Percentiles rank a stretch among this genome's conserved stretches.
Conservation (phyloP, 768 basidiomycete species). For the Coprinellus micaceus region DNA sequence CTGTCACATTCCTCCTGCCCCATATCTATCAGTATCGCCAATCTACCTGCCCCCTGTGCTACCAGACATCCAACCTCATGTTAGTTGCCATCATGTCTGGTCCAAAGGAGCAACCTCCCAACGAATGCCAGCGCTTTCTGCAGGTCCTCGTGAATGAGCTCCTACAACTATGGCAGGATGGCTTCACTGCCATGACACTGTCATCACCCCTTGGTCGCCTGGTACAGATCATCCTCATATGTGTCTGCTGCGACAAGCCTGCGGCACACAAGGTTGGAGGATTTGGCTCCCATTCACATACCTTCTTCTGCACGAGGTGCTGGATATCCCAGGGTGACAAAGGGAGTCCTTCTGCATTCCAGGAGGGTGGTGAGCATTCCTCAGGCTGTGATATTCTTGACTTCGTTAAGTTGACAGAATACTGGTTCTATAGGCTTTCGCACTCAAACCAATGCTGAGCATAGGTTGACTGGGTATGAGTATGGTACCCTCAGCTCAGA, state of each 20-base stretch:
- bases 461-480: not conserved
- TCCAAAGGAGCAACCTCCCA: conserved; percentile 22
- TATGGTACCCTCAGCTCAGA: not conserved
- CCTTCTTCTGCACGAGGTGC: conserved; percentile 31
- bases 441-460: not conserved
- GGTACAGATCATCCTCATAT: conserved; percentile 28
- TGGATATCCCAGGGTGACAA: conserved; percentile 28
- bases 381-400: not conserved
- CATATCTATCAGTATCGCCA: conserved; percentile 29
- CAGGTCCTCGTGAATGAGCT: conserved; percentile 24
- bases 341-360: conserved; percentile 2
- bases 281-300: conserved; percentile 26
- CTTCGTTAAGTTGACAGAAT: not conserved
- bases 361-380: not conserved
- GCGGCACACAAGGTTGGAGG: conserved; percentile 30
- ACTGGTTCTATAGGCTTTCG: not conserved
- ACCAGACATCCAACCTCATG: conserved; percentile 18
- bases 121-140: conserved; percentile 25
- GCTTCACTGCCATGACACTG: not conserved
- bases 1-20: conserved; percentile 29
- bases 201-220: conserved; percentile 21
- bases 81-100: conserved; percentile 14
- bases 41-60: conserved; percentile 25
- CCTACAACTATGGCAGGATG: conserved; percentile 3
- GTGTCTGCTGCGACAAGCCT: conserved; percentile 35